phyloP scores from a whole-genome alignment of 1,284 basidiomycete genomes.

The Trametes pubescens region DNA sequence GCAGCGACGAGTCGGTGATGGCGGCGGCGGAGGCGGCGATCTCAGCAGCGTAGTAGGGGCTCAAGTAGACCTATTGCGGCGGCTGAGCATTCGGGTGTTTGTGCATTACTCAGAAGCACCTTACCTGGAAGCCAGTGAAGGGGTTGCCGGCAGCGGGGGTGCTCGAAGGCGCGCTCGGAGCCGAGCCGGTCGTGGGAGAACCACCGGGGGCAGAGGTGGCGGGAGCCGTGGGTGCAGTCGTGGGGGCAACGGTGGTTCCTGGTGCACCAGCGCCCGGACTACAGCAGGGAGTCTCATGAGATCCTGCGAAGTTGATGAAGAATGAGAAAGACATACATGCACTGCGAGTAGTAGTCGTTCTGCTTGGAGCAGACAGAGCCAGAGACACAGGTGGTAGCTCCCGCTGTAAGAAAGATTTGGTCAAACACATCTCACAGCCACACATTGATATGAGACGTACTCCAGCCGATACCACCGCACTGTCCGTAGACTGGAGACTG shows the following conservation, averaged over 20 bases:
- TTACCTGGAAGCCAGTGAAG: constrained; percentile 53
- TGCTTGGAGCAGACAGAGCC: constrained; percentile 48
- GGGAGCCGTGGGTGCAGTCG: constrained; percentile 14
- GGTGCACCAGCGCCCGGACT: constrained; percentile 8
- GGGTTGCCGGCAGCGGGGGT: constrained; percentile 59
- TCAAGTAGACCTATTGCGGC: constrained; percentile 51
- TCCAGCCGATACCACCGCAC: constrained; percentile 61
- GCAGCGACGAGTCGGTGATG: constrained; percentile 57
- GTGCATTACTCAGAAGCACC: constrained; percentile 32
- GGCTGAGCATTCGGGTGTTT: not conserved
- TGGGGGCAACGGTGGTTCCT: constrained; percentile 15
- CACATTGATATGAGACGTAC: constrained; percentile 43
- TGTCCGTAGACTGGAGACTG: constrained; percentile 54
- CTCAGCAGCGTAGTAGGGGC: constrained; percentile 62
- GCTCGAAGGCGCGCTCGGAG: constrained; percentile 36
- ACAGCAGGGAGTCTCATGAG: not conserved
- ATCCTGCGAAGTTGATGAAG: too few species aligned
- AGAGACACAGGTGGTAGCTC: constrained; percentile 54
- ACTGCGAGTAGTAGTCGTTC: constrained; percentile 66
- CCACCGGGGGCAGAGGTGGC: constrained; percentile 34
- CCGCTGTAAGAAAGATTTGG: constrained; percentile 43
- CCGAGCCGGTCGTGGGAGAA: constrained; percentile 33
- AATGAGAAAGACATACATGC: constrained; percentile 50
- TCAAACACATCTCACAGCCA: not conserved
- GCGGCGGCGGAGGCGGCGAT: constrained; percentile 56